Base-by-base conservation (phyloP, 495 filamentous ascomycete species). In the Lasiosphaeria miniovina region DNA sequence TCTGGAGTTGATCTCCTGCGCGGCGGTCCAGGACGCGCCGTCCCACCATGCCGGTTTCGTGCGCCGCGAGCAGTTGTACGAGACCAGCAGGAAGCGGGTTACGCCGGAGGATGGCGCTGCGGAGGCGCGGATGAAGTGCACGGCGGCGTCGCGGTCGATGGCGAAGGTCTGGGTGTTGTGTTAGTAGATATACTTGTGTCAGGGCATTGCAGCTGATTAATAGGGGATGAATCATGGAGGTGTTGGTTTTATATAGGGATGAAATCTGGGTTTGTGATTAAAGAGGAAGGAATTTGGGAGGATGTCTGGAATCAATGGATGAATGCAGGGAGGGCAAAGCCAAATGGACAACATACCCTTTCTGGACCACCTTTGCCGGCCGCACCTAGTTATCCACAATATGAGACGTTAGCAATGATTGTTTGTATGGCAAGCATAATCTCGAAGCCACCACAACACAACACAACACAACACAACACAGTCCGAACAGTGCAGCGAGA, bases 71-170 rank as follows among this genome's bases (percentile, higher is more conserved):
- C 78, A 80, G 15, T 87, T 65, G 72, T 87, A 88, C 3, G 88
- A 90, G 14, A 94, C 75, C 60, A 91, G 79, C 24, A 96, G 76
- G 72, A 93, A 92, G 62, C 88, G 91, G 15, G 75, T 86, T 35
- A 95, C 74, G 24, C 24, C 24, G 6, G 75, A 73, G 0, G 84
- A 77, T 0, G 76, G 79, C 17, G 80, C 72, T 54, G 84, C 81
- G 8, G 86, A 80, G 17, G 89, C 86, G 36, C 75, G 74, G 68
- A 91, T 86, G 78, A 92, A 91, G 64, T 84, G 77, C 50, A 80
- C 83, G 6, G 88, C 88, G 4, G 87, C 88, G 65, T 86, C 83
- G 59, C 82, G 84, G 74, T 89, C 86, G 64, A 89, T 82, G 55
- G 68, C 70, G 58, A 63, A 73, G 33, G 76, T 80, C 71, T 74